A percentile compares a stretch with the other conserved stretches of the same genome.
Evolutionary conservation across 768 basidiomycete species (phyloP).

Genomic region (Suillus subaureus): DNA sequence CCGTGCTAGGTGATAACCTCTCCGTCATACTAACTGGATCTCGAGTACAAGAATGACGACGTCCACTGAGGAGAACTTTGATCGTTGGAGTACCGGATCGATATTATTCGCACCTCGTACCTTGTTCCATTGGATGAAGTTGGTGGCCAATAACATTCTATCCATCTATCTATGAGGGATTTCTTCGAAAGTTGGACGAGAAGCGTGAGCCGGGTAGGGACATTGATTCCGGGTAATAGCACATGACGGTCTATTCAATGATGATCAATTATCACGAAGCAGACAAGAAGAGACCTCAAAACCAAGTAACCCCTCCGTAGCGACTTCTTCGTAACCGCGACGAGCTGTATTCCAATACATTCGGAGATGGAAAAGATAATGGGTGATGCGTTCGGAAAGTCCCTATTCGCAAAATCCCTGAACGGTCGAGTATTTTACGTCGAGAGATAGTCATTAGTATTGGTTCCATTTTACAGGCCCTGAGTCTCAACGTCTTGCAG

Average conservation of each 20-base stretch:
- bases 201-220: neutral
- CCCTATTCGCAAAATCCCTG: neutral
- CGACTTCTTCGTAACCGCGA: slow-evolving; percentile 1
- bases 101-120: neutral
- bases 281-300: neutral
- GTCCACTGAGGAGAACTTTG: neutral
- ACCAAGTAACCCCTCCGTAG: neutral
- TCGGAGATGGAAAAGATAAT: neutral
- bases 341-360: neutral
- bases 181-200: too few relatives aligned
- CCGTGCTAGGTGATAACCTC: too few relatives aligned
- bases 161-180: neutral
- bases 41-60: neutral
- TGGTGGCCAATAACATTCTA: neutral
- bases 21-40: too few relatives aligned
- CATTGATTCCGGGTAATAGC: neutral
- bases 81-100: neutral
- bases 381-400: neutral
- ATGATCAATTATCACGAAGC: neutral
- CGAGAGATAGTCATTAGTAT: neutral
- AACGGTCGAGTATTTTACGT: neutral
- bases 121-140: neutral
- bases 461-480: neutral
- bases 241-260: neutral
- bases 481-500: neutral